Conservation (phyloP, 2,329 filamentous ascomycete genomes). For the Microdochium nivale region DNA sequence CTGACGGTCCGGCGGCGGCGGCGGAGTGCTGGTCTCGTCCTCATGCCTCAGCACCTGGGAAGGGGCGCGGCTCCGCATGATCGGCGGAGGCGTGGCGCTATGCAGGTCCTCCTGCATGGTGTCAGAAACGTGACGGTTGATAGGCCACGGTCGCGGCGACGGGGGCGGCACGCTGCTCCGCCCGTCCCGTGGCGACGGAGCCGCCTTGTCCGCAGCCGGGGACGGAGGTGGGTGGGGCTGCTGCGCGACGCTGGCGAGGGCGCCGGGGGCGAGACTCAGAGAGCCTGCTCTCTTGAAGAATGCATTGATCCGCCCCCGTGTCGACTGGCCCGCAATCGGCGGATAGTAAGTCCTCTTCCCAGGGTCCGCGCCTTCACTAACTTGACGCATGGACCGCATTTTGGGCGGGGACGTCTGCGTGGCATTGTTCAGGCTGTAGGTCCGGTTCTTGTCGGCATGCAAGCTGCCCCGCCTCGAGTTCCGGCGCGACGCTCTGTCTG, state of each 20-base stretch:
- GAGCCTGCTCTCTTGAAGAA: neutral
- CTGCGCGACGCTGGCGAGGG: conserved; percentile 7
- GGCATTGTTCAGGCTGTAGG: conserved; percentile 19
- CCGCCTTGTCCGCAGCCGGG: conserved; percentile 4
- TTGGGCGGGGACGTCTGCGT: conserved; percentile 8
- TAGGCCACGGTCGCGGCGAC: conserved; percentile 15
- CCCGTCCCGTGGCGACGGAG: conserved; percentile 4
- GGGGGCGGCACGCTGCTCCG: conserved; percentile 20
- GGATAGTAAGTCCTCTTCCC: conserved; percentile 34
- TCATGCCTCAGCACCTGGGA: neutral
- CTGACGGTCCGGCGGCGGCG: neutral
- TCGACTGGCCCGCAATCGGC: conserved; percentile 28
- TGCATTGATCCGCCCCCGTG: neutral
- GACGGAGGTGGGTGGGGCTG: conserved; percentile 5
- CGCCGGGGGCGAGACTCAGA: neutral
- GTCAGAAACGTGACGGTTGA: conserved; percentile 26
- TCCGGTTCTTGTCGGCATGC: conserved; percentile 11
- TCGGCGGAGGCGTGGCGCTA: conserved; percentile 48
- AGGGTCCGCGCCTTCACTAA: conserved; percentile 19
- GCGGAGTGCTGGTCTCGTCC: too few species aligned
- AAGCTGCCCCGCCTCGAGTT: conserved; percentile 7
- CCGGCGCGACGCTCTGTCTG: conserved; percentile 12
- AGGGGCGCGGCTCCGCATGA: conserved; percentile 32
- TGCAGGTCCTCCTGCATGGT: conserved; percentile 32
- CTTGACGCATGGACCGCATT: conserved; percentile 7